These are phyloP conservation scores for Trichoderma koningiopsis DNA, from an alignment of 2,329 filamentous ascomycete species.

Conservation along the genomic window DNA sequence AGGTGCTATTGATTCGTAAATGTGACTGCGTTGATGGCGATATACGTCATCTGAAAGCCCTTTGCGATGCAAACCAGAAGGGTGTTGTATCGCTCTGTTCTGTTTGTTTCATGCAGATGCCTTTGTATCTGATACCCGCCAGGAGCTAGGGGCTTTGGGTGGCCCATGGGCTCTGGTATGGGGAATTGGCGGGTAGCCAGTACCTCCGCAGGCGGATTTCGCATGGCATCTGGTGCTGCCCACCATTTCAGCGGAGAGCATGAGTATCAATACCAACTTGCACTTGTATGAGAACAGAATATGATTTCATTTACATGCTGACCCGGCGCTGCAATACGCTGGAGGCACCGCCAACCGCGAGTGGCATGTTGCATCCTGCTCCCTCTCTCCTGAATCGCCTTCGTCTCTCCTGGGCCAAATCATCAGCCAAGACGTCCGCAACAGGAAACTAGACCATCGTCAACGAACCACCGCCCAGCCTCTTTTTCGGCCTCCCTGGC, in stretches of 20 bases:
- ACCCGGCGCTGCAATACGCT: neutral
- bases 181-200: neutral
- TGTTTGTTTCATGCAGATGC: neutral
- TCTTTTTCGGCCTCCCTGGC: constrained; percentile 5
- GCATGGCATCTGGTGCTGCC: neutral
- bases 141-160: neutral
- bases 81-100: neutral
- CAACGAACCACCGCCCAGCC: constrained; percentile 18
- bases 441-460: neutral
- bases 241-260: neutral
- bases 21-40: neutral
- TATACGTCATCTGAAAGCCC: constrained; percentile 9
- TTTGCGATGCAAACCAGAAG: neutral
- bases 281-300: neutral
- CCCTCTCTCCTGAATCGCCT: neutral
- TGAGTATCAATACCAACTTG: too few relatives aligned
- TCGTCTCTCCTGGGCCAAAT: constrained; percentile 1
- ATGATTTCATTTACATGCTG: neutral
- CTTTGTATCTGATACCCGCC: neutral
- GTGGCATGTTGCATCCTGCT: neutral
- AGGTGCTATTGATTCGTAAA: neutral
- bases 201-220: neutral
- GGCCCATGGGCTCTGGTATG: neutral
- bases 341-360: neutral
- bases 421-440: constrained; percentile 2